A percentile compares a stretch with the other conserved stretches of the same genome.
These are phyloP conservation scores for Fusarium sp. DNA, from an alignment of 2,329 filamentous ascomycete species.

Conservation along the genomic window DNA sequence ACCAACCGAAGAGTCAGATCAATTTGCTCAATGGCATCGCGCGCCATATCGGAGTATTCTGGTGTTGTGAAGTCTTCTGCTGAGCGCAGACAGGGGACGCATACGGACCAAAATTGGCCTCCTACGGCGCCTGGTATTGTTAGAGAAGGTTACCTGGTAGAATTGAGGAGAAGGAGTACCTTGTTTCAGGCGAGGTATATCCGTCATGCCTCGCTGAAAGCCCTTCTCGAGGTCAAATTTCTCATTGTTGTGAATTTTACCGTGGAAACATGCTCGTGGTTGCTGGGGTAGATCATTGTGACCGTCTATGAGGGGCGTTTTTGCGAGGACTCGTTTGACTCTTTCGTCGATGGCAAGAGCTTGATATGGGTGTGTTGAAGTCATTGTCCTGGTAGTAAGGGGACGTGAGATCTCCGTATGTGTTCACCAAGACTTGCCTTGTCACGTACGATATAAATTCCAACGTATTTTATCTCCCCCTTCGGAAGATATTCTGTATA, in stretches of 20 bases:
- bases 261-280: neutral
- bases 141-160: too few relatives aligned
- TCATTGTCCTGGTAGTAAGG: too few relatives aligned
- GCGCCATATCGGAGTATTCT: constrained; percentile 9
- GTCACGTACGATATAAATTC: too few relatives aligned
- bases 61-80: constrained; percentile 3
- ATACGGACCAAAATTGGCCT: constrained; percentile 12
- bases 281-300: constrained; percentile 11
- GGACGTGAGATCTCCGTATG: too few relatives aligned
- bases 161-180: neutral
- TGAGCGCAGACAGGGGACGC: constrained; percentile 5
- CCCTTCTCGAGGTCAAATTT: neutral
- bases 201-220: constrained; percentile 1
- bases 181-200: constrained; percentile 1
- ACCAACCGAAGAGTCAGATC: neutral
- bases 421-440: too few relatives aligned
- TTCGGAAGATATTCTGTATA: neutral
- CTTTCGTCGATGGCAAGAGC: neutral
- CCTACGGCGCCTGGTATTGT: neutral
- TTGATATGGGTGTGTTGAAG: neutral
- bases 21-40: constrained; percentile 5
- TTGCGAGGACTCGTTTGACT: neutral
- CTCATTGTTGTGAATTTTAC: neutral
- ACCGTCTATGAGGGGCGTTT: neutral
- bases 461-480: neutral